Conservation (phyloP, 2,329 filamentous ascomycete species). For the Microsporum ferrugineum region DNA sequence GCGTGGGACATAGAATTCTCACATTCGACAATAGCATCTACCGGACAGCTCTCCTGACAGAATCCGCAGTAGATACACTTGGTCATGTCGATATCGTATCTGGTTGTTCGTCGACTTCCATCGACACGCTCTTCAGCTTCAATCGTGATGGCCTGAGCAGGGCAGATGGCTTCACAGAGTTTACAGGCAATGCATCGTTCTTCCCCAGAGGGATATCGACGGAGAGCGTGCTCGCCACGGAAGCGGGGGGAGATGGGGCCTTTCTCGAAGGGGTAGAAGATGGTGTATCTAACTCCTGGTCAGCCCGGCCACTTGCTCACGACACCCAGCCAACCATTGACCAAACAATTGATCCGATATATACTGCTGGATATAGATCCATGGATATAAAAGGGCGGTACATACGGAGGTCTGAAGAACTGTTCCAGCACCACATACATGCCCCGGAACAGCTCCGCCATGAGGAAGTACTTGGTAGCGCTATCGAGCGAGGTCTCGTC, state of each 20-base stretch:
- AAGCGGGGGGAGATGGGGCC: slow-evolving; percentile 96
- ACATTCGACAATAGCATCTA: slow-evolving; percentile 82
- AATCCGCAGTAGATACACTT: slow-evolving; percentile 99
- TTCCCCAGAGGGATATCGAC: slow-evolving; percentile 92
- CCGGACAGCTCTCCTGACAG: slow-evolving; percentile 97
- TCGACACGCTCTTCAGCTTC: slow-evolving; percentile 97
- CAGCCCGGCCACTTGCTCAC: background rate
- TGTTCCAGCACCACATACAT: slow-evolving; percentile 98
- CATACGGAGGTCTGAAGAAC: slow-evolving; percentile 95
- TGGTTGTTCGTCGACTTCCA: slow-evolving; percentile 84
- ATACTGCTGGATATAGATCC: background rate
- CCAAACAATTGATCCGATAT: background rate
- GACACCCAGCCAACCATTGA: background rate
- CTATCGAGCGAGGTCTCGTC: slow-evolving; percentile 68
- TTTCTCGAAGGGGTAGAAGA: slow-evolving; percentile 98
- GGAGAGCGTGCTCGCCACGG: slow-evolving; percentile 92
- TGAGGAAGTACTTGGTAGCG: slow-evolving; percentile 84
- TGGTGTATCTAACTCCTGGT: slow-evolving; percentile 62
- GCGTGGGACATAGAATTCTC: slow-evolving; percentile 20
- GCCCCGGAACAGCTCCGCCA: slow-evolving; percentile 90
- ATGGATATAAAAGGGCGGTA: slow-evolving; percentile 24
- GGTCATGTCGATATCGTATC: slow-evolving; percentile 99
- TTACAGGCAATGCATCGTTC: slow-evolving; percentile 99
- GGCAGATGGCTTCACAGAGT: slow-evolving; percentile 96
- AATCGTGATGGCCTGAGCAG: slow-evolving; percentile 95